Base-by-base conservation (phyloP, 2,329 filamentous ascomycete species). In the Pezicula carpinea region DNA sequence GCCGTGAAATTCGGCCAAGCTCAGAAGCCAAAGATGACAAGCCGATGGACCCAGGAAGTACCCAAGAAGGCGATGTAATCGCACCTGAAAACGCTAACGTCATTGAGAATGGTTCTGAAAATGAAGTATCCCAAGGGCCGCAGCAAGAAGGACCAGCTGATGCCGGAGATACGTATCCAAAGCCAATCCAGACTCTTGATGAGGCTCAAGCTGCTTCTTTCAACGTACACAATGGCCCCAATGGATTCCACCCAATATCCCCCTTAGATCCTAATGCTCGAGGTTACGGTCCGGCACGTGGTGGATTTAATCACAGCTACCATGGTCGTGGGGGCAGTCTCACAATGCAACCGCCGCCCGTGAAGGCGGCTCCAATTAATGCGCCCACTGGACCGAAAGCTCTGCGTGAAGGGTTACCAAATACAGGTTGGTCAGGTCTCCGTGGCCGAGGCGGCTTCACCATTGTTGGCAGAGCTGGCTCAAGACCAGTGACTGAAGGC, bases 321-420 rank as follows among this genome's bases (percentile, higher is more conserved):
- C 56, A 53, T 51, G 64, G 66, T 48, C 62, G 65, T 52, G 54
- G 64, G 57, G 56, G 66, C 46, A 68, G 69, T 32, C 70, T 69
- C 48, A 53, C 58, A 29, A 59, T 65, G 55, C 60, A 59, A 39
- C 54, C 59, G 33, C 54, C 56, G 47, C 41, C 60, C 55, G 52
- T 64, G 40, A 63, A 63, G 58, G 48, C 59, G 32, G 49, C 64
- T 53, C 81, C 81, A 38, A 66, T 82, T 69, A 89, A 76, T 69
- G 93, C 93, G 22, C 93, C 93, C 22, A 95, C 87, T 46, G 93
- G 91, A 8, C 93, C 93, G 40, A 91, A 93, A 68, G 93, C 93
- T 15, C 95, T 97, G 89, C 80, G 92, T 53, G 86, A 93, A 67
- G 89, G 90, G 23, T 73, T 90, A 10, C 87, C 88, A 43, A 95